Conservation (phyloP, 2,329 filamentous ascomycete genomes). For the Epichloe coenophiala region DNA sequence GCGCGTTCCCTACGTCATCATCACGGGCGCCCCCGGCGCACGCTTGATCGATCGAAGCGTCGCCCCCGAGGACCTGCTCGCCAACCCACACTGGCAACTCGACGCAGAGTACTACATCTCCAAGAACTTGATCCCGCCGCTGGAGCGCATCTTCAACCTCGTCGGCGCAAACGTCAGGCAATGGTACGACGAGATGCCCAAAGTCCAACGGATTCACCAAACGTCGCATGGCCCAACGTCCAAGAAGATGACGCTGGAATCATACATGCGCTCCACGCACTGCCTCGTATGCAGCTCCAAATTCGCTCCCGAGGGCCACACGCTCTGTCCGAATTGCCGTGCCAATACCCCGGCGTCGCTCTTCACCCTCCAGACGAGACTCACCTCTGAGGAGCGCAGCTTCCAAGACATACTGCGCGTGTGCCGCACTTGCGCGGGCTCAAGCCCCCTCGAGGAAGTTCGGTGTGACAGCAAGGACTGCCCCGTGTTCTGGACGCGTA, state of each 20-base stretch:
- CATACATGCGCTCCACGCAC: slow-evolving; percentile 71
- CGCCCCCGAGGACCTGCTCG: slow-evolving; percentile 67
- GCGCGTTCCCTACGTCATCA: slow-evolving; percentile 85
- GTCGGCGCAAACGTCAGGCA: slow-evolving; percentile 79
- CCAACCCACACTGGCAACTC: slow-evolving; percentile 63
- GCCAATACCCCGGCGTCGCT: slow-evolving; percentile 45
- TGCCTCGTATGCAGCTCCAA: slow-evolving; percentile 57
- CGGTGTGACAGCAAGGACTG: slow-evolving; percentile 84
- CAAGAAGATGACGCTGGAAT: slow-evolving; percentile 65
- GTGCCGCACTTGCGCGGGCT: slow-evolving; percentile 67
- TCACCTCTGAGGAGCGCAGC: slow-evolving; percentile 50
- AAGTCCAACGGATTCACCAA: slow-evolving; percentile 56
- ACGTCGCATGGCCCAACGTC: slow-evolving; percentile 15
- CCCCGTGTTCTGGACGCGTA: slow-evolving; percentile 74
- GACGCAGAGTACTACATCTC: slow-evolving; percentile 95
- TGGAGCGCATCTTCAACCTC: slow-evolving; percentile 93
- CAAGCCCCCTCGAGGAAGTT: slow-evolving; percentile 65
- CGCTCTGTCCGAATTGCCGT: slow-evolving; percentile 46
- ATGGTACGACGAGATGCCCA: slow-evolving; percentile 97
- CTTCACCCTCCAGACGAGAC: slow-evolving; percentile 45
- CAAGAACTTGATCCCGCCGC: slow-evolving; percentile 87
- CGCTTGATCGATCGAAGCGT: slow-evolving; percentile 82
- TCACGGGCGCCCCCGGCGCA: slow-evolving; percentile 76
- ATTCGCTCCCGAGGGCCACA: slow-evolving; percentile 16
- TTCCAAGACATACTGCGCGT: slow-evolving; percentile 52